A percentile compares a stretch with the other conserved stretches of the same genome.
These are phyloP conservation scores for Artemisia annua DNA, from an alignment of 129 eudicot genomes.

Conservation along the genomic window DNA sequence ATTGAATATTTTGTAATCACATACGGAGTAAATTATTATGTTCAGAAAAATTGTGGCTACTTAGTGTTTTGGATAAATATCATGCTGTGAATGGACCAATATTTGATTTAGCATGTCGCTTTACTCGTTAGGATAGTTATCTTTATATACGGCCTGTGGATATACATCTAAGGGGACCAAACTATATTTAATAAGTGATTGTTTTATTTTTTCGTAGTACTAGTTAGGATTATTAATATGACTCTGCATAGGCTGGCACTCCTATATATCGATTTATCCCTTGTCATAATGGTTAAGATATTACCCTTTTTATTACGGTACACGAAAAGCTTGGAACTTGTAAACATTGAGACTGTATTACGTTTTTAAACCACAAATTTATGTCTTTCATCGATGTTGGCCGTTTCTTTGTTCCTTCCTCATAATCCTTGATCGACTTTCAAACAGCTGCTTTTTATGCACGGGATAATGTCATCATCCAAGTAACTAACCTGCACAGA, in stretches of 20 bases:
- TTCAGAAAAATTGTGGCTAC: neutral
- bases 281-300: neutral
- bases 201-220: no score
- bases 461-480: neutral
- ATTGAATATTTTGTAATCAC: neutral
- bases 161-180: neutral
- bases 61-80: neutral
- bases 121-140: constrained; percentile 4
- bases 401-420: no score
- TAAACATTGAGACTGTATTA: constrained; percentile 1
- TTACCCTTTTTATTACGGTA: neutral
- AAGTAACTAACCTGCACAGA: neutral
- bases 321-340: neutral
- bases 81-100: constrained; percentile 3
- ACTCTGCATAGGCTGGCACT: neutral
- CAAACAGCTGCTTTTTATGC: no score
- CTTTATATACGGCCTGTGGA: neutral
- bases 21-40: neutral
- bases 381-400: no score
- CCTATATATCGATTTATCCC: neutral
- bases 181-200: neutral
- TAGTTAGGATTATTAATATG: neutral
- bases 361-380: neutral
- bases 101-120: neutral
- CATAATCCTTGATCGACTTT: no score